Evolutionary conservation across 192 early-diverging fungal genomes (phyloP).

Genomic region (Nowakowskiella sp.): DNA sequence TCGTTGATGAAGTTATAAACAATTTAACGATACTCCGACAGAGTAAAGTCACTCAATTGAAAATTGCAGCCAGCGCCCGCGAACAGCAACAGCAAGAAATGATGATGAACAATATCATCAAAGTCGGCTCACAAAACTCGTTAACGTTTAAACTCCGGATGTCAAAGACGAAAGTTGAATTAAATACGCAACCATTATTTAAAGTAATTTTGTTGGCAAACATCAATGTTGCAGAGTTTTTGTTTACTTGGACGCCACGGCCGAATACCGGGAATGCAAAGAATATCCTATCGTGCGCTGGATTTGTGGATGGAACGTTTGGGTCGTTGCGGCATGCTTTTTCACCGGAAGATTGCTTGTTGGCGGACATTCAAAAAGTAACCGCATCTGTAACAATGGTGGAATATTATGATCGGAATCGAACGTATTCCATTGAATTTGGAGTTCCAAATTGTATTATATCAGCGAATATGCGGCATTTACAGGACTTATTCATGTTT

Average conservation of each 20-base stretch:
- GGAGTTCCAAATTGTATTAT: slow-evolving; percentile 45
- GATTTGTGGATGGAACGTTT: slow-evolving; percentile 47
- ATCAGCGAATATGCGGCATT: slow-evolving; percentile 58
- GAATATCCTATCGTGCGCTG: slow-evolving; percentile 46
- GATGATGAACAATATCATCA: slow-evolving; percentile 17
- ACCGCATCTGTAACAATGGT: slow-evolving; percentile 52
- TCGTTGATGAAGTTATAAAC: slow-evolving; percentile 57
- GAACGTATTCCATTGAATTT: slow-evolving; percentile 43
- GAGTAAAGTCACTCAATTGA: slow-evolving; percentile 29
- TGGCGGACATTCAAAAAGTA: slow-evolving; percentile 51
- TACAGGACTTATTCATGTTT: slow-evolving; percentile 66
- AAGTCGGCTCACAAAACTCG: slow-evolving; percentile 30
- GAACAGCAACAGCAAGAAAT: slow-evolving; percentile 28
- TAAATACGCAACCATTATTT: slow-evolving; percentile 65
- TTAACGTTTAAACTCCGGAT: slow-evolving; percentile 51
- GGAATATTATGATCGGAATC: slow-evolving; percentile 32
- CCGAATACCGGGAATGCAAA: slow-evolving; percentile 7
- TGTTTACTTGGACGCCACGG: slow-evolving; percentile 21
- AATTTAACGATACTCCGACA: slow-evolving; percentile 54
- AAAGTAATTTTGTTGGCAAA: slow-evolving; percentile 62
- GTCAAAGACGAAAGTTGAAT: slow-evolving; percentile 56
- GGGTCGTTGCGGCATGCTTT: slow-evolving; percentile 61
- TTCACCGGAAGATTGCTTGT: slow-evolving; percentile 67
- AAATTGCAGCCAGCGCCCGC: no score
- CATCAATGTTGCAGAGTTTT: slow-evolving; percentile 62